Conservation (phyloP, 2,329 filamentous ascomycete genomes). For the Blumeria graminis region DNA sequence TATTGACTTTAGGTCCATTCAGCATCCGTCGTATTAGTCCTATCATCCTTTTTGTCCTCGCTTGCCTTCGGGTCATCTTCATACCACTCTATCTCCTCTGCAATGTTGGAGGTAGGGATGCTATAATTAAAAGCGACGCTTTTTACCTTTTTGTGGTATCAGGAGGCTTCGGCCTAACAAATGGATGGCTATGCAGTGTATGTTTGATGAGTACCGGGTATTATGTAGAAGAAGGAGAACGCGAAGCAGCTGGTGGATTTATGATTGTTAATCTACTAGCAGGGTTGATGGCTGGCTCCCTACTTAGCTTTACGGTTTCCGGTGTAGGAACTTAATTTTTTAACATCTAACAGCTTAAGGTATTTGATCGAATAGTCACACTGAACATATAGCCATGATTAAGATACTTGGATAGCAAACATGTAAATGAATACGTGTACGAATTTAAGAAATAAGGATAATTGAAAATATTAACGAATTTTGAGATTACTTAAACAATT, state of each 20-base stretch:
- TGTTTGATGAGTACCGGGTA: conserved; percentile 80
- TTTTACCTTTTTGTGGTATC: conserved; percentile 79
- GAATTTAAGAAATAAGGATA: no score
- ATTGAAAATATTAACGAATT: no score
- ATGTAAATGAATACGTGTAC: no score
- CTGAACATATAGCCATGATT: no score
- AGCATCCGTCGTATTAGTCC: conserved; percentile 37
- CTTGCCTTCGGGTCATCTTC: conserved; percentile 41
- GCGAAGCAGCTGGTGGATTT: conserved; percentile 75
- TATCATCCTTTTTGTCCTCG: conserved; percentile 37
- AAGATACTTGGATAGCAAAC: no score
- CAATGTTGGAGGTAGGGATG: conserved; percentile 59
- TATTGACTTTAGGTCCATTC: conserved; percentile 34
- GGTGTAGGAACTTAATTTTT: conserved; percentile 2
- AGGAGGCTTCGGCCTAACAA: conserved; percentile 58
- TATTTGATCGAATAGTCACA: no score
- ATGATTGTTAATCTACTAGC: conserved; percentile 81
- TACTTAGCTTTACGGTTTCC: conserved; percentile 61
- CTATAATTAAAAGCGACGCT: conserved; percentile 50
- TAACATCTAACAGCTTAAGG: no score
- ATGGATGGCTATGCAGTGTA: conserved; percentile 65
- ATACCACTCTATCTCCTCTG: conserved; percentile 75
- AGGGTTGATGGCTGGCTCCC: conserved; percentile 62
- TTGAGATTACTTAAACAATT: no score
- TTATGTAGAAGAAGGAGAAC: conserved; percentile 61